Conservation (phyloP, 208 protist genomes). For the Trichomonas tenax region DNA sequence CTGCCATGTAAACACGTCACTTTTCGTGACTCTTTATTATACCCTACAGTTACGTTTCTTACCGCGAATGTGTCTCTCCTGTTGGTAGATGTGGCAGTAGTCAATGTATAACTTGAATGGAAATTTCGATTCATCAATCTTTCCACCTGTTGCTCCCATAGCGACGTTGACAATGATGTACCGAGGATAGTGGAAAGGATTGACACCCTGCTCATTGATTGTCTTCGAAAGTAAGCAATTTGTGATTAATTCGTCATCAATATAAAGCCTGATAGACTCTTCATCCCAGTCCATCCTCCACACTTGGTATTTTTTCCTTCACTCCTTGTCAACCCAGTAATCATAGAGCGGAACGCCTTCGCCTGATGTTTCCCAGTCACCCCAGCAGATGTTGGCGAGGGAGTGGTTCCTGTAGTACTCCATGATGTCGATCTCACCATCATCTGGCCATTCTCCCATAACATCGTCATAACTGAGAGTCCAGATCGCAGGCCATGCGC, state of each 20-base stretch:
- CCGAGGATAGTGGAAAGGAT: not conserved
- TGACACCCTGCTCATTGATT: not conserved
- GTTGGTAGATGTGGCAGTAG: not conserved
- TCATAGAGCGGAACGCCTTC: too few species aligned
- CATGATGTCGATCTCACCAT: conserved; percentile 39
- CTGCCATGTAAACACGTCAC: too few species aligned
- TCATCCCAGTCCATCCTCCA: not conserved
- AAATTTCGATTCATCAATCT: not conserved
- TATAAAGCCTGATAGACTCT: not conserved
- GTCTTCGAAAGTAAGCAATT: not conserved
- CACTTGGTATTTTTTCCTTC: not conserved
- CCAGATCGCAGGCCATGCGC: conserved; percentile 38
- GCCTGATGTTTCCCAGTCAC: too few species aligned
- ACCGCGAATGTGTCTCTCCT: not conserved
- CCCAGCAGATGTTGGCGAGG: not conserved
- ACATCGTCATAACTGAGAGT: conserved; percentile 25
- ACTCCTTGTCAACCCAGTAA: not conserved
- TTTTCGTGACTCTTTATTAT: too few species aligned
- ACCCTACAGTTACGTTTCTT: too few species aligned
- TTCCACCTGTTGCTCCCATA: not conserved
- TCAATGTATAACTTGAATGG: not conserved
- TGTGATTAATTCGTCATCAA: not conserved
- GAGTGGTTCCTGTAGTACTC: conserved; percentile 28
- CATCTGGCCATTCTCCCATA: conserved; percentile 31
- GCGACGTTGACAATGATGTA: not conserved